These are phyloP conservation scores for Kazachstania psychrophila DNA, from an alignment of 805 yeast species.

Conservation along the genomic window DNA sequence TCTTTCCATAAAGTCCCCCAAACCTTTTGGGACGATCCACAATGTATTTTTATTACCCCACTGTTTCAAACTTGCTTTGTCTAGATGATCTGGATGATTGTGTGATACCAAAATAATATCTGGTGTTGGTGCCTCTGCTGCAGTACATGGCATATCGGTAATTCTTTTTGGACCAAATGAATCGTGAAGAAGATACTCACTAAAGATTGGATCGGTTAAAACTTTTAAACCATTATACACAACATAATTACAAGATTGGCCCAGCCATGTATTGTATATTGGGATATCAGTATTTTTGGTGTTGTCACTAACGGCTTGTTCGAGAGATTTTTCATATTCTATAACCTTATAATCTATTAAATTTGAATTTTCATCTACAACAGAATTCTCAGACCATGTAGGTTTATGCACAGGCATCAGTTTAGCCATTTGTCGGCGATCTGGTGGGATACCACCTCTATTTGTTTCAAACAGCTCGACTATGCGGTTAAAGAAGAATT, in stretches of 20 bases:
- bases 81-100: conserved; percentile 93
- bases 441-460: conserved; percentile 51
- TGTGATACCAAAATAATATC: conserved; percentile 77
- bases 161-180: conserved; percentile 76
- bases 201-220: conserved; percentile 78
- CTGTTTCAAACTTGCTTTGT: conserved; percentile 44
- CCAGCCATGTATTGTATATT: conserved; percentile 68
- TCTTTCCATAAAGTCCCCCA: conserved; percentile 48
- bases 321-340: neutral
- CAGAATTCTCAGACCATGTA: conserved; percentile 39
- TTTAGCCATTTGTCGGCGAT: conserved; percentile 39
- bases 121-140: conserved; percentile 56
- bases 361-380: neutral
- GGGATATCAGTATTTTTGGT: conserved; percentile 9
- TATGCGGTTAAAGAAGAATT: conserved; percentile 66
- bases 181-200: conserved; percentile 51
- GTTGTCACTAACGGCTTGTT: neutral
- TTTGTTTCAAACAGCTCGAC: conserved; percentile 59
- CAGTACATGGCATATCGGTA: conserved; percentile 61
- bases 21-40: conserved; percentile 90
- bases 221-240: conserved; percentile 66
- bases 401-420: conserved; percentile 57
- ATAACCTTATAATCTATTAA: conserved; percentile 1
- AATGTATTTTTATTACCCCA: conserved; percentile 28
- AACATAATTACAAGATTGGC: conserved; percentile 77